Conservation (phyloP, 805 yeast genomes). For the Candida nitratophila region DNA sequence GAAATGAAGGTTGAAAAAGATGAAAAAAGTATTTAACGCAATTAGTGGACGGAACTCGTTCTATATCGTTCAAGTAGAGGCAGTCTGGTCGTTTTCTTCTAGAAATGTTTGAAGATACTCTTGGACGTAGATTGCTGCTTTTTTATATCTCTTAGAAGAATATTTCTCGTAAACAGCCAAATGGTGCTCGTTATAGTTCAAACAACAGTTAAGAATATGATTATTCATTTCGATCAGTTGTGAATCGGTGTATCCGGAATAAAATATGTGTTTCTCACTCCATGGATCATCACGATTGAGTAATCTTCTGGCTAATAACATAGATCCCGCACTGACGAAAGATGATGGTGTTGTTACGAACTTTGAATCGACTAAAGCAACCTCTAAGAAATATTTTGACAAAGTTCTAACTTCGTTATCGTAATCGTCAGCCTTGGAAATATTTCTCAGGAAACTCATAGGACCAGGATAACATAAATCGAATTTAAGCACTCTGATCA, state of each 20-base stretch:
- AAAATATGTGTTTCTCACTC: slow-evolving; percentile 82
- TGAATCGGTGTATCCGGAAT: slow-evolving; percentile 83
- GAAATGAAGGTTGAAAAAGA: too few relatives aligned
- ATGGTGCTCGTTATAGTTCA: slow-evolving; percentile 53
- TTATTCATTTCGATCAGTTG: slow-evolving; percentile 81
- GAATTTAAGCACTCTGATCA: slow-evolving; percentile 64
- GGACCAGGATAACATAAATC: slow-evolving; percentile 84
- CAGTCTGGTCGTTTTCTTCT: background rate
- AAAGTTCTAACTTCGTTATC: slow-evolving; percentile 75
- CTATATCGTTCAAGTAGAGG: too few relatives aligned
- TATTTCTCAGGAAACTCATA: slow-evolving; percentile 80
- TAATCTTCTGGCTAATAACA: slow-evolving; percentile 67
- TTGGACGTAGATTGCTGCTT: slow-evolving; percentile 71
- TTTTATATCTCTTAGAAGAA: slow-evolving; percentile 74
- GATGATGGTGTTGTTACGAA: slow-evolving; percentile 71
- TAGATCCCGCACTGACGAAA: slow-evolving; percentile 75
- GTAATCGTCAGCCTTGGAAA: slow-evolving; percentile 86
- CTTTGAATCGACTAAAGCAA: slow-evolving; percentile 64
- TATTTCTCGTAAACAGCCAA: slow-evolving; percentile 86
- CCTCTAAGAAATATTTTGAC: slow-evolving; percentile 82
- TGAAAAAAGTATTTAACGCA: too few relatives aligned
- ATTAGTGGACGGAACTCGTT: too few relatives aligned
- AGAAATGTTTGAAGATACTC: slow-evolving; percentile 31
- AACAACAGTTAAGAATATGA: slow-evolving; percentile 61
- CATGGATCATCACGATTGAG: slow-evolving; percentile 51